A percentile compares a stretch with the other conserved stretches of the same genome.
These are phyloP conservation scores for Phialophora expanda DNA, from an alignment of 2,329 filamentous ascomycete species.

Conservation along the genomic window DNA sequence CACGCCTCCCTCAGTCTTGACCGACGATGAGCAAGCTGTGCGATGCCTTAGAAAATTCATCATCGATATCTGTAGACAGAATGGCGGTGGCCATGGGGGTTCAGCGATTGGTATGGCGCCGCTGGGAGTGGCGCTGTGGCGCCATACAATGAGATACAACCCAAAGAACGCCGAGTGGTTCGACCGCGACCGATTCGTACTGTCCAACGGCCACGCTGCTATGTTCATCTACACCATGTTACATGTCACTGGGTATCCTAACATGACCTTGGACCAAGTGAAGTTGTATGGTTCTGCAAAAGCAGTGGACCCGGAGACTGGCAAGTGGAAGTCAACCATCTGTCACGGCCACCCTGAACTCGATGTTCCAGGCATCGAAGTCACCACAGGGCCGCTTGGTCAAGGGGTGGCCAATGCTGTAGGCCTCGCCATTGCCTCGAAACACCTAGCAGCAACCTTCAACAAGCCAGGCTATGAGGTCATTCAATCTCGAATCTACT, in stretches of 20 bases:
- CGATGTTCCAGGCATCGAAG: constrained; percentile 61
- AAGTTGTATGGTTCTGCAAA: constrained; percentile 43
- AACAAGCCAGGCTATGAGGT: constrained; percentile 56
- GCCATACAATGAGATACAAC: constrained; percentile 42
- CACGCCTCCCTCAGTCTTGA: too few relatives aligned
- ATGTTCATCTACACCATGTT: constrained; percentile 43
- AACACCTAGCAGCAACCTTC: constrained; percentile 59
- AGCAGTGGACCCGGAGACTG: constrained; percentile 35
- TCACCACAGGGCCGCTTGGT: constrained; percentile 63
- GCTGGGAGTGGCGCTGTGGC: constrained; percentile 61
- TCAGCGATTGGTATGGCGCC: constrained; percentile 48
- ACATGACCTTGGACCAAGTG: constrained; percentile 46
- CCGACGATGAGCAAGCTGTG: constrained; percentile 21
- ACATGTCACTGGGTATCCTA: constrained; percentile 44
- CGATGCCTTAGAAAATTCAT: constrained; percentile 18
- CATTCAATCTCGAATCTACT: constrained; percentile 58
- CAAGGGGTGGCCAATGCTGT: constrained; percentile 66
- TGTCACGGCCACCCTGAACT: constrained; percentile 59
- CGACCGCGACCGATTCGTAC: constrained; percentile 67
- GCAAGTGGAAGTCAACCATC: constrained; percentile 39
- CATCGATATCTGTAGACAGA: constrained; percentile 23
- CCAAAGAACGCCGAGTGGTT: constrained; percentile 62
- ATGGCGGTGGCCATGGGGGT: constrained; percentile 24
- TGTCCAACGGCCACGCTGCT: constrained; percentile 58
- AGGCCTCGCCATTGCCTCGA: constrained; percentile 62